These are phyloP conservation scores for Apiospora koreana DNA, from an alignment of 2,329 filamentous ascomycete species.

Conservation along the genomic window DNA sequence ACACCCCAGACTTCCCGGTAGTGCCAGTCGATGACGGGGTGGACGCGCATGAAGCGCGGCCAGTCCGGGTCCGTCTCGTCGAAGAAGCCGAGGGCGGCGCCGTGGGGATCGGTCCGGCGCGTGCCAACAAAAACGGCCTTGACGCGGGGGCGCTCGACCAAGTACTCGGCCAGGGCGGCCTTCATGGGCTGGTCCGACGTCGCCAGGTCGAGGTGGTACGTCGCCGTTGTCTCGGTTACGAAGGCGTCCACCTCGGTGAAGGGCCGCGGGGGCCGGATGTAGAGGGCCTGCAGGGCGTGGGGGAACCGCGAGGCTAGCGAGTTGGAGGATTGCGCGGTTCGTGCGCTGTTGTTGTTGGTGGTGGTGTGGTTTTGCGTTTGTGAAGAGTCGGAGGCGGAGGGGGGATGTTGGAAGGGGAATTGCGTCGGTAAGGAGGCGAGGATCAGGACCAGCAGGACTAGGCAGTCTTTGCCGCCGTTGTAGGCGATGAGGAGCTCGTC, in stretches of 20 bases:
- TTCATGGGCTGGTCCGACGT: constrained; percentile 81
- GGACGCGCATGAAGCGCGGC: constrained; percentile 89
- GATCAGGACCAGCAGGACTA: constrained; percentile 87
- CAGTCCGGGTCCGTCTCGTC: constrained; percentile 86
- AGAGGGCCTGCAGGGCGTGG: constrained; percentile 71
- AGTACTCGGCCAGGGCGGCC: constrained; percentile 75
- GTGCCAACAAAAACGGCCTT: constrained; percentile 87
- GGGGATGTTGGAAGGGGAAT: constrained; percentile 9
- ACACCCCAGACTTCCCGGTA: constrained; percentile 94
- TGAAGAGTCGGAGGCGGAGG: background rate
- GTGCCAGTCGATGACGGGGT: constrained; percentile 97
- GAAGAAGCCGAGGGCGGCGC: constrained; percentile 76
- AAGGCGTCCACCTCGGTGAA: constrained; percentile 88
- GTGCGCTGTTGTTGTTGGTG: background rate
- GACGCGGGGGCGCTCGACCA: constrained; percentile 63
- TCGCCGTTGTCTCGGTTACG: constrained; percentile 63
- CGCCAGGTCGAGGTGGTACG: constrained; percentile 75
- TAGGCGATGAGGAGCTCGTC: constrained; percentile 87
- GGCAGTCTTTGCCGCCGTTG: constrained; percentile 97
- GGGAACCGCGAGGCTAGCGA: constrained; percentile 35
- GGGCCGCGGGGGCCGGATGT: constrained; percentile 82
- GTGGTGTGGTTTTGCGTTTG: constrained; percentile 13
- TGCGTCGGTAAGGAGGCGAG: constrained; percentile 60
- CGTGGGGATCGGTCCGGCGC: constrained; percentile 88
- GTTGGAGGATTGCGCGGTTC: constrained; percentile 15